phyloP scores from a whole-genome alignment of 2,329 filamentous ascomycete species.

The Zalaria sp. region DNA sequence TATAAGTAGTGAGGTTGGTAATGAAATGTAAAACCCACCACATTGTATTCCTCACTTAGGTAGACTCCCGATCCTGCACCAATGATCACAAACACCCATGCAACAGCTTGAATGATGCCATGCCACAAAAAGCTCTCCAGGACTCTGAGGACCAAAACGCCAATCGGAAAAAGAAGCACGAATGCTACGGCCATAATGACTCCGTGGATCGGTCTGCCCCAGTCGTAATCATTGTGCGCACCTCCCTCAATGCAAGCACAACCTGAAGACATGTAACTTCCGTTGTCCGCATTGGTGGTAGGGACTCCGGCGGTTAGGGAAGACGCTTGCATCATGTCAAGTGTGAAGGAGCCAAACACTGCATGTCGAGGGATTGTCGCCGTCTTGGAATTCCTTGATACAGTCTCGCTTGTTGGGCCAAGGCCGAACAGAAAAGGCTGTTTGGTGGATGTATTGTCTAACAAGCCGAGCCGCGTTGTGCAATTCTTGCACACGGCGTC shows the following conservation, averaged over 20 bases:
- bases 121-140: slow-evolving; percentile 27
- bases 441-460: slow-evolving; percentile 16
- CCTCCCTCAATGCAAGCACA: no score
- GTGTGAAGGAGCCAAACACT: slow-evolving; percentile 25
- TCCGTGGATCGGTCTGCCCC: slow-evolving; percentile 11
- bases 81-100: slow-evolving; percentile 21
- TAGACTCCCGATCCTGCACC: slow-evolving; percentile 27
- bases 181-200: slow-evolving; percentile 21
- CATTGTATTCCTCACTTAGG: slow-evolving; percentile 24
- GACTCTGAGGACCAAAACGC: slow-evolving; percentile 22
- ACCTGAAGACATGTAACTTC: no score
- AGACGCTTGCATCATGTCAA: slow-evolving; percentile 23
- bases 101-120: slow-evolving; percentile 23
- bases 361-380: slow-evolving; percentile 22
- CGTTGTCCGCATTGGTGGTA: slow-evolving; percentile 8
- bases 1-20: not conserved
- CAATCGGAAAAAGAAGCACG: slow-evolving; percentile 21
- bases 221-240: no score
- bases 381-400: slow-evolving; percentile 14
- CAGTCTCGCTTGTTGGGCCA: slow-evolving; percentile 17
- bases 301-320: slow-evolving; percentile 7
- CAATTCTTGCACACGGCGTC: slow-evolving; percentile 25
- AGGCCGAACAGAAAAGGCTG: slow-evolving; percentile 30
- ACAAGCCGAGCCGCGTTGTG: slow-evolving; percentile 19
- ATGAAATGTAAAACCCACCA: slow-evolving; percentile 16